Conservation (phyloP, 306 rosid genomes). For the Macrotyloma uniflorum region DNA sequence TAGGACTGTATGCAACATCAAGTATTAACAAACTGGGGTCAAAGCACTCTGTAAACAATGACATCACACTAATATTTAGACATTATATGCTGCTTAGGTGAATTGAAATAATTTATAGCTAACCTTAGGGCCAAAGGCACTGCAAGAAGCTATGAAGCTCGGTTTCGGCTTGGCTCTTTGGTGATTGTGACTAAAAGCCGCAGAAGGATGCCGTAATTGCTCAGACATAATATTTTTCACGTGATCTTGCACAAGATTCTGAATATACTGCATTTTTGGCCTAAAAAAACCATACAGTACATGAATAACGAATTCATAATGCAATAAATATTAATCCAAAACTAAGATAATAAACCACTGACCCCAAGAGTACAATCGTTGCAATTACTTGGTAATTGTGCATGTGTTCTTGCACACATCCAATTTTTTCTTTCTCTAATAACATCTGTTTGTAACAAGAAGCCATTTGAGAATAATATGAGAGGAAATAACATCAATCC, state of each 20-base stretch:
- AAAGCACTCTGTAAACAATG: neutral
- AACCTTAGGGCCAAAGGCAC: constrained; percentile 89
- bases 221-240: constrained; percentile 74
- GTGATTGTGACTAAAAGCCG: constrained; percentile 48
- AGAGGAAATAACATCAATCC: neutral
- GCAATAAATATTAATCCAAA: constrained; percentile 2
- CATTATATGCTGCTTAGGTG: neutral
- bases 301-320: constrained; percentile 4
- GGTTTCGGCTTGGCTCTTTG: constrained; percentile 59
- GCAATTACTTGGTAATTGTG: constrained; percentile 85
- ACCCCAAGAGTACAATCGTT: constrained; percentile 89
- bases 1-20: neutral
- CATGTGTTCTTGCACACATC: constrained; percentile 64
- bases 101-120: constrained; percentile 3
- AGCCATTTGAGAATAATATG: constrained; percentile 26
- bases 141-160: constrained; percentile 77
- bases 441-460: constrained; percentile 53
- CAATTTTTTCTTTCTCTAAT: constrained; percentile 62
- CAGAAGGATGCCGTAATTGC: constrained; percentile 59
- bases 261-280: constrained; percentile 80
- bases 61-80: neutral
- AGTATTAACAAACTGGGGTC: constrained; percentile 26
- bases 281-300: constrained; percentile 40
- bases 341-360: constrained; percentile 29
- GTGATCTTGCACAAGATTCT: constrained; percentile 58